A percentile compares a stretch with the other conserved stretches of the same genome.
phyloP scores from a whole-genome alignment of 2,329 filamentous ascomycete genomes.

The Metarhizium album region DNA sequence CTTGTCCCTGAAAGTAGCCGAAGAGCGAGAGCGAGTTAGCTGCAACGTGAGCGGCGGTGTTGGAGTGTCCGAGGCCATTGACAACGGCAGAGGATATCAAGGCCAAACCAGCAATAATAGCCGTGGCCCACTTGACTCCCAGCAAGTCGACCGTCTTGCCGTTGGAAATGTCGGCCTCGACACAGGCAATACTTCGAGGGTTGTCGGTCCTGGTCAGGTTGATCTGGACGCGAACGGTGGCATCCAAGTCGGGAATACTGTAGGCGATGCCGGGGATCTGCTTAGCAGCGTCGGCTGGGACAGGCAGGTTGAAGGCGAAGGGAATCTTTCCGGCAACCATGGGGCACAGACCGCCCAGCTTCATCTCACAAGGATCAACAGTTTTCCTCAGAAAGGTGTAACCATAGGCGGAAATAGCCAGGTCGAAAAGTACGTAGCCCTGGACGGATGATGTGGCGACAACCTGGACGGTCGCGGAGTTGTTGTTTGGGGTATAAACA shows the following conservation, averaged over 20 bases:
- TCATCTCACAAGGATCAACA: slow-evolving; percentile 64
- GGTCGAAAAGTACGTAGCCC: slow-evolving; percentile 68
- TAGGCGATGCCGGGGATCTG: slow-evolving; percentile 77
- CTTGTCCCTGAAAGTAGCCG: slow-evolving; percentile 88
- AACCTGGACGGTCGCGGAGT: slow-evolving; percentile 61
- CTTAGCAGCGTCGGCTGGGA: slow-evolving; percentile 45
- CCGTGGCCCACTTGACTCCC: slow-evolving; percentile 82
- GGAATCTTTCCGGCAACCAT: slow-evolving; percentile 80
- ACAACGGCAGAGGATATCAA: slow-evolving; percentile 78
- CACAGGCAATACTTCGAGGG: slow-evolving; percentile 59
- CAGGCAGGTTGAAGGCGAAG: slow-evolving; percentile 56
- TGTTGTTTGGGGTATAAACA: slow-evolving; percentile 65
- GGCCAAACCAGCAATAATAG: slow-evolving; percentile 75
- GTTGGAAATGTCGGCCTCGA: slow-evolving; percentile 81
- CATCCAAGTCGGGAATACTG: slow-evolving; percentile 82
- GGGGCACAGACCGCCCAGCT: slow-evolving; percentile 70
- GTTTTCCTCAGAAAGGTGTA: slow-evolving; percentile 56
- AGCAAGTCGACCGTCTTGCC: slow-evolving; percentile 84
- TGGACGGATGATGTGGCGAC: slow-evolving; percentile 73
- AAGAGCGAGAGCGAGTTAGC: slow-evolving; percentile 91
- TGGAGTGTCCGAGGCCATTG: slow-evolving; percentile 82
- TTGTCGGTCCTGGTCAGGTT: slow-evolving; percentile 52
- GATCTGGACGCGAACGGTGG: slow-evolving; percentile 71
- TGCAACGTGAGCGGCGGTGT: slow-evolving; percentile 88
- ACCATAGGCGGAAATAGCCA: slow-evolving; percentile 74